These are phyloP conservation scores for Rubus parviflorus DNA, from an alignment of 306 rosid genomes.

Conservation along the genomic window DNA sequence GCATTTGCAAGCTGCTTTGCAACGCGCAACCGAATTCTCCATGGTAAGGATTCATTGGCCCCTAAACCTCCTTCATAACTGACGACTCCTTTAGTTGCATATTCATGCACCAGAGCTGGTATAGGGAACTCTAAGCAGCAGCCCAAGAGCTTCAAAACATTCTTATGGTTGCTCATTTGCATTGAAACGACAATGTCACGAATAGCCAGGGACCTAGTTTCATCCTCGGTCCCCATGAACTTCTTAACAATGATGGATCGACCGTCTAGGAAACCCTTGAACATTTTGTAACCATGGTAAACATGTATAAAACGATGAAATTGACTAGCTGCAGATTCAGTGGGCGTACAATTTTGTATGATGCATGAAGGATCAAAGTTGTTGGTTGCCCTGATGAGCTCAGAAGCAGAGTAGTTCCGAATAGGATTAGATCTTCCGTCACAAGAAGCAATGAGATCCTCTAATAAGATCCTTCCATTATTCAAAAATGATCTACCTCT, in stretches of 20 bases:
- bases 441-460: neutral
- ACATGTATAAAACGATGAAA: neutral
- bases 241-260: neutral
- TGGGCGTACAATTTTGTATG: neutral
- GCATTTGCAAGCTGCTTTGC: constrained; percentile 2
- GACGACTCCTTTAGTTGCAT: neutral
- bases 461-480: neutral
- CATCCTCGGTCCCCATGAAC: constrained; percentile 1
- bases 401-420: neutral
- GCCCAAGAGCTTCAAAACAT: neutral
- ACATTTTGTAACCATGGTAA: neutral
- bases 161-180: neutral
- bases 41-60: neutral
- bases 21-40: neutral
- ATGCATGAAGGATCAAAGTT: neutral
- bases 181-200: constrained; percentile 2
- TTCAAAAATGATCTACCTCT: neutral
- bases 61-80: neutral
- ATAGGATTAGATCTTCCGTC: neutral
- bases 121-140: neutral
- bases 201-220: neutral
- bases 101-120: constrained; percentile 2
- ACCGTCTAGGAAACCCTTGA: neutral
- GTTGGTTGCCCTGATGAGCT: neutral
- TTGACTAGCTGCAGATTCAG: neutral